These are phyloP conservation scores for Nannochloropsis gaditana DNA, from an alignment of 108 stramenopile species.

Conservation along the genomic window DNA sequence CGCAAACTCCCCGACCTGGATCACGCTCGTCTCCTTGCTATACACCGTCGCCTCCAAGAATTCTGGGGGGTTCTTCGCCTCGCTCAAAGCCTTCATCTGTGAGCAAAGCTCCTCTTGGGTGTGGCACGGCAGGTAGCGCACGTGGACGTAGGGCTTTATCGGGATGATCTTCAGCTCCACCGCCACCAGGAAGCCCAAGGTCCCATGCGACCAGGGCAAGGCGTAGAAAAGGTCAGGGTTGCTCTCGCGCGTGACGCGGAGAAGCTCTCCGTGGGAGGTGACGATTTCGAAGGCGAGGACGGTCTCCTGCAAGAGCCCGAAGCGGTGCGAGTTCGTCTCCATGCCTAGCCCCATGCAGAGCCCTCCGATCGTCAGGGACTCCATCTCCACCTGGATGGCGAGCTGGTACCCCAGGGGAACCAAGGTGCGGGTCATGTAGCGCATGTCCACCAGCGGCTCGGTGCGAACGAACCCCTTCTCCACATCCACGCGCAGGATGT, in stretches of 20 bases:
- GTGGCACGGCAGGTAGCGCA: constrained; percentile 43
- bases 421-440: constrained; percentile 23
- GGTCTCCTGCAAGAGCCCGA: constrained; percentile 60
- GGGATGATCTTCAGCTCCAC: constrained; percentile 56
- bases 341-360: constrained; percentile 59
- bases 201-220: constrained; percentile 62
- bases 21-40: constrained; percentile 52
- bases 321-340: constrained; percentile 57
- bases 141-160: constrained; percentile 54
- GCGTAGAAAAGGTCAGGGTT: constrained; percentile 61
- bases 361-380: constrained; percentile 62
- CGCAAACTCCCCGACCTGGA: constrained; percentile 57
- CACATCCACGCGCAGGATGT: constrained; percentile 40
- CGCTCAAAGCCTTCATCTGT: constrained; percentile 26
- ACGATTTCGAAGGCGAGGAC: constrained; percentile 56
- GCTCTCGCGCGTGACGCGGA: constrained; percentile 50
- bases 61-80: constrained; percentile 22
- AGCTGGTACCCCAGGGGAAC: constrained; percentile 48
- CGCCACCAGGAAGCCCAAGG: constrained; percentile 59
- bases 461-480: constrained; percentile 9
- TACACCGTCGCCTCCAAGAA: constrained; percentile 61
- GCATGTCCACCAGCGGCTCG: constrained; percentile 45
- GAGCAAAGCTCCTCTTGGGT: constrained; percentile 38
- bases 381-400: constrained; percentile 59
- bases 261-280: constrained; percentile 49